These are phyloP conservation scores for Colletotrichum lindemuthianum DNA, from an alignment of 2,329 filamentous ascomycete genomes.

Conservation along the genomic window DNA sequence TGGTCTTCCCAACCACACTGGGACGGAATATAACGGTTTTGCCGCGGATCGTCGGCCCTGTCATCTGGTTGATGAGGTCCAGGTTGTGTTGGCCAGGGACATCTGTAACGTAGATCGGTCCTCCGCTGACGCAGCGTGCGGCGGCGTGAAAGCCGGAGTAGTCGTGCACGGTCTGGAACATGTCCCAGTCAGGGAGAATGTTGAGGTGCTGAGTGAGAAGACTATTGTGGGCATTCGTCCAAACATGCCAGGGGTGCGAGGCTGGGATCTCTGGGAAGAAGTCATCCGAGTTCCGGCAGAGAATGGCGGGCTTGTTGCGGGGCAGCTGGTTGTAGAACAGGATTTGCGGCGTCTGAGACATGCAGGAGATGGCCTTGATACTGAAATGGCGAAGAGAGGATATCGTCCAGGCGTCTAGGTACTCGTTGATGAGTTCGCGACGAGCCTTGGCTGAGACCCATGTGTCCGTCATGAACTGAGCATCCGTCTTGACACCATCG, in stretches of 20 bases:
- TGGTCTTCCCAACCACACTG: conserved; percentile 75
- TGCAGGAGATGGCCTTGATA: conserved; percentile 86
- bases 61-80: conserved; percentile 81
- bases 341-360: conserved; percentile 89
- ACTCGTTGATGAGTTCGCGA: conserved; percentile 76
- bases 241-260: conserved; percentile 94
- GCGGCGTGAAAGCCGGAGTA: conserved; percentile 90
- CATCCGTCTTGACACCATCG: conserved; percentile 92
- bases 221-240: conserved; percentile 90
- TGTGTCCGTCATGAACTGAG: conserved; percentile 87
- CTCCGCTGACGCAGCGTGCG: conserved; percentile 87
- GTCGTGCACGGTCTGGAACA: conserved; percentile 72
- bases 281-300: conserved; percentile 88
- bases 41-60: conserved; percentile 75
- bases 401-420: conserved; percentile 88
- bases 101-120: conserved; percentile 95
- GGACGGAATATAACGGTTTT: conserved; percentile 86
- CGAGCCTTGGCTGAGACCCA: conserved; percentile 75
- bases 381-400: conserved; percentile 82
- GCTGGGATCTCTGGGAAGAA: conserved; percentile 87
- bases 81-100: conserved; percentile 84
- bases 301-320: conserved; percentile 75
- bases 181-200: conserved; percentile 83
- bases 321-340: conserved; percentile 87
- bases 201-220: conserved; percentile 87